A percentile compares a stretch with the other conserved stretches of the same genome.
Evolutionary conservation across 139 green algal species (phyloP).

Genomic region (Tetratostichococcus sp.): DNA sequence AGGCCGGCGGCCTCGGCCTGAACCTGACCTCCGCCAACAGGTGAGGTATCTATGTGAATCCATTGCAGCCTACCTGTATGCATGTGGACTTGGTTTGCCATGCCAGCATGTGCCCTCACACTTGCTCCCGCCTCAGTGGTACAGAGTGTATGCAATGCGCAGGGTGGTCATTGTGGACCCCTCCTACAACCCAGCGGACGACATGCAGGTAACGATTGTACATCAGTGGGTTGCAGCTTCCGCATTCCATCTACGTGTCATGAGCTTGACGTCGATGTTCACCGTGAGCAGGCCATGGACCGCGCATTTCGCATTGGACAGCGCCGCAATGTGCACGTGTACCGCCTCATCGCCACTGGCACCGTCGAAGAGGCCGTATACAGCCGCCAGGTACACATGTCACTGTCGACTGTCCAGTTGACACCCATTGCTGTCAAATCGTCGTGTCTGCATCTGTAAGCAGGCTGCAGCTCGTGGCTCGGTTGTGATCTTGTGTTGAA

Average conservation of each 20-base stretch:
- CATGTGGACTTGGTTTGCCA: not conserved
- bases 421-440: slow-evolving; percentile 7
- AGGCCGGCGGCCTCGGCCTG: slow-evolving; percentile 60
- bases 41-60: slow-evolving; percentile 1
- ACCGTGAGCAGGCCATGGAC: slow-evolving; percentile 62
- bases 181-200: slow-evolving; percentile 53
- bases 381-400: slow-evolving; percentile 35
- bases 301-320: slow-evolving; percentile 79
- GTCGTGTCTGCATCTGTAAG: not conserved
- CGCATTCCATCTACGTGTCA: not conserved
- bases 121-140: too few relatives aligned
- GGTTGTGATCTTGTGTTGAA: too few relatives aligned
- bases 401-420: not conserved
- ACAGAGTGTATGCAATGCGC: not conserved
- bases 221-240: not conserved
- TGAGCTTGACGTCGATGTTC: too few relatives aligned
- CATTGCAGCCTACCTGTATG: too few relatives aligned
- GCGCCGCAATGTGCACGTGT: slow-evolving; percentile 67
- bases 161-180: slow-evolving; percentile 76
- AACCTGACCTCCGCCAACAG: slow-evolving; percentile 69
- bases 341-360: slow-evolving; percentile 63
- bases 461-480: not conserved
- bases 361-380: slow-evolving; percentile 63
- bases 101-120: too few relatives aligned
- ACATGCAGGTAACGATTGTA: slow-evolving; percentile 28